Base-by-base conservation (phyloP, 768 basidiomycete species). In the Mycena capillaripes region DNA sequence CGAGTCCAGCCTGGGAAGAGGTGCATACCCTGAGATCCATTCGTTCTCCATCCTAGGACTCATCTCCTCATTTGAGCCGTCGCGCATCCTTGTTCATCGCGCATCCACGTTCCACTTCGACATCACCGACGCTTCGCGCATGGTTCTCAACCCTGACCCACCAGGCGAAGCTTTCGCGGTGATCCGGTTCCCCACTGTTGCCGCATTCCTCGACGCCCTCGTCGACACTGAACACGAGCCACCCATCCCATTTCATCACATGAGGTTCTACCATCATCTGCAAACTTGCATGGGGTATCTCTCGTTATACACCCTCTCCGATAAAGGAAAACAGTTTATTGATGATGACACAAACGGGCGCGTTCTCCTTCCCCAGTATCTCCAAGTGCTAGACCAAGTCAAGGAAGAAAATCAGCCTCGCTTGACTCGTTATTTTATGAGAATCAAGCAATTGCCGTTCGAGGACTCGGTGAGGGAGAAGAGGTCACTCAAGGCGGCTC, bases 71-170 rank as follows among this genome's bases (percentile, higher is more conserved):
- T 46, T 46, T 21, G 8, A 46, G 44, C 73, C 73, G 11, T 2
- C 23, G 16, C 70, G 56, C 34, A 64, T 75, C 58, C 67, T 72
- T 12, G 36, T 75, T 1, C 74, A 75, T 34, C 44, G 34, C 2
- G 57, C 63, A 16, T 75, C 74, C 34, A 59, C 66, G 6, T 72
- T 59, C 61, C 67, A 71, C 40, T 72, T 75, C 27, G 74, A 75
- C 50, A 53, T 75, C 4, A n/a, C 57, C 48, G 71, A 75, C 34
- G 40, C 70, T n/a, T 66, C 69, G 1, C 25, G 52, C 2, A 70
- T 69, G 4, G 36, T 56, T 21, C 64, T 74, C n/a, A 74, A 74
- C 34, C 70, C 73, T 2, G 32, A 52, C 7, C 73, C 71, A 1
- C 74, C 71, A 3, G 68, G 52, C 5, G 19, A 21, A 11, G 50